Base-by-base conservation (phyloP, 78 protist genomes). In the Pelomyxa schiedti region DNA sequence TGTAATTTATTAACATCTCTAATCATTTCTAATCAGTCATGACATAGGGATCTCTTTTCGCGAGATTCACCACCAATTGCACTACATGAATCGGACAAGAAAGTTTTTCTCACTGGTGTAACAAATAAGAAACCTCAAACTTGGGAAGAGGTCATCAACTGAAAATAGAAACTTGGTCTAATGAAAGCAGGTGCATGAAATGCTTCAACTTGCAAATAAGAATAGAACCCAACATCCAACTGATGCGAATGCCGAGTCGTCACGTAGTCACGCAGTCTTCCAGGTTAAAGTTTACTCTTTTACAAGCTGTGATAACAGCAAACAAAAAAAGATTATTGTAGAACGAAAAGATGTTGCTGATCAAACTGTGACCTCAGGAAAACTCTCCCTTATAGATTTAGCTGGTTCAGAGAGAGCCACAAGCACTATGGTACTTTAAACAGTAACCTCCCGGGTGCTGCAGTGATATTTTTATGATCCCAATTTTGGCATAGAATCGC, bases 241-340 rank as follows among this genome's bases (percentile, higher is more conserved):
- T 37, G 83, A 85, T 24, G 94, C 87, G 1, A 97, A 97, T 71
- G 84, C 77, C 2, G 30, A 35, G 0, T 86, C 95, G 22, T 85
- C 92, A 5, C 77, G 99, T 9, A 92, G 97, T 16, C 99, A 97
- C 66, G 98, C 98, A 1, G 92, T 97, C 4, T 39, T 95, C 24
- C 91, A 80, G 30, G 42, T 95, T 6, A 53, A 42, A 29, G 37
- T 91, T 4, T 68, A 41, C 1, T 79, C n/a, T n/a, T n/a, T n/a
- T n/a, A n/a, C n/a, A n/a, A n/a, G n/a, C n/a, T n/a, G n/a, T n/a
- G n/a, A n/a, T n/a, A n/a, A n/a, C n/a, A n/a, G n/a, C n/a, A n/a
- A n/a, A n/a, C n/a, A n/a, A n/a, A n/a, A n/a, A n/a, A n/a, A n/a
- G n/a, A n/a, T n/a, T n/a, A n/a, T n/a, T n/a, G n/a, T n/a, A n/a